Percentiles rank a stretch among this genome's conserved stretches.
These are phyloP conservation scores for Forsythia suspensa DNA, from an alignment of 257 asterid species.

Conservation along the genomic window DNA sequence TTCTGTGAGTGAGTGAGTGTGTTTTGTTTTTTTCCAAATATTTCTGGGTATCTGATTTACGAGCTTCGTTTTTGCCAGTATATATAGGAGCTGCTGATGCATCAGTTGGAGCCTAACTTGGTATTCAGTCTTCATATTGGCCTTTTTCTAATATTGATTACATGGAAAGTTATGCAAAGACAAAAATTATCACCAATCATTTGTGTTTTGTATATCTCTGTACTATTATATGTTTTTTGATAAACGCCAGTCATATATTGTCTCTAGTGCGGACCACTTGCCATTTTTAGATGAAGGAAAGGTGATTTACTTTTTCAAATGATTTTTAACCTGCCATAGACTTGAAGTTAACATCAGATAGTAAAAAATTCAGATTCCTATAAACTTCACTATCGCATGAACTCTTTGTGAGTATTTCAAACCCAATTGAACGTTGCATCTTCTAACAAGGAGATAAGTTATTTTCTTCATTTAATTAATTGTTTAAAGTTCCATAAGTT, in stretches of 20 bases:
- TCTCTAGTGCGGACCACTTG: neutral
- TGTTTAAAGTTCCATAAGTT: no score
- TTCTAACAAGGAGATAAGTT: no score
- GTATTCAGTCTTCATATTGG: neutral
- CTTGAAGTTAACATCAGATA: neutral
- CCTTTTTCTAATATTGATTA: neutral
- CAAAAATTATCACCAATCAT: constrained; percentile 15
- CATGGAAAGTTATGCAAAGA: constrained; percentile 18
- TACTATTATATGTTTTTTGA: no score
- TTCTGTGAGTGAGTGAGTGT: neutral
- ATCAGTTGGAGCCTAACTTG: neutral
- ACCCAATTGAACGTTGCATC: no score
- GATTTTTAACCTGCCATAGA: neutral
- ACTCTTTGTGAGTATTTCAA: no score
- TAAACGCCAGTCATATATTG: neutral
- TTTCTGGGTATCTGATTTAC: neutral
- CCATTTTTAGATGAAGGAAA: no score
- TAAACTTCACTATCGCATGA: neutral
- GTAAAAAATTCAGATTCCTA: neutral
- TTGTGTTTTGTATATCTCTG: neutral
- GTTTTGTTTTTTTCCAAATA: neutral
- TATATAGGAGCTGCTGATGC: neutral
- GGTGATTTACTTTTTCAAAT: no score
- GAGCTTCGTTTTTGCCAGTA: neutral
- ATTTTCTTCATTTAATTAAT: no score